A percentile compares a stretch with the other conserved stretches of the same genome.
phyloP scores from a whole-genome alignment of 2,329 filamentous ascomycete species.

The Colletotrichum spaethianum region DNA sequence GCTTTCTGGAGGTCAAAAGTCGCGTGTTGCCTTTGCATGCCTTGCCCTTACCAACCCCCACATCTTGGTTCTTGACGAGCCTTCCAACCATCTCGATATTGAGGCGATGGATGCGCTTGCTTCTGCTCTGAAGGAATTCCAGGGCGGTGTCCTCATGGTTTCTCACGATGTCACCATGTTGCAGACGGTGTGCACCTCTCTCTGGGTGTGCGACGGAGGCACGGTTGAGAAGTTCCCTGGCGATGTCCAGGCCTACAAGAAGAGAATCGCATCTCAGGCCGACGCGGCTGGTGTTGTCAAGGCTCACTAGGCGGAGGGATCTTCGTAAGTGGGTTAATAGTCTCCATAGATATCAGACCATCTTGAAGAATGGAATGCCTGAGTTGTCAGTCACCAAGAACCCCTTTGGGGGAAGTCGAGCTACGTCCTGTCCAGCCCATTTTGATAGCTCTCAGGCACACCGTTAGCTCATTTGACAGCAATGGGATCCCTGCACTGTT shows the following conservation, averaged over 20 bases:
- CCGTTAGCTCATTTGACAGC: slow-evolving; percentile 30
- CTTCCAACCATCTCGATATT: slow-evolving; percentile 98
- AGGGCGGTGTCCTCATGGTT: slow-evolving; percentile 98
- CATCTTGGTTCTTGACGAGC: slow-evolving; percentile 97
- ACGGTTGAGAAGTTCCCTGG: slow-evolving; percentile 97
- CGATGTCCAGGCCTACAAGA: slow-evolving; percentile 97
- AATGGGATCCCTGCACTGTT: slow-evolving; percentile 19
- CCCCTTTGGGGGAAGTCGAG: not conserved
- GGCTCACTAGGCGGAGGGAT: slow-evolving; percentile 60
- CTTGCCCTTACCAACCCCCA: slow-evolving; percentile 94
- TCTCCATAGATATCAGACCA: slow-evolving; percentile 7
- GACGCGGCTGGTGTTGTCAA: slow-evolving; percentile 89
- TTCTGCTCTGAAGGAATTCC: slow-evolving; percentile 85
- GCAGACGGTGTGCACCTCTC: slow-evolving; percentile 91
- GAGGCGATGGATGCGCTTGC: slow-evolving; percentile 98
- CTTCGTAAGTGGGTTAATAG: not conserved
- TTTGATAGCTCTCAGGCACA: slow-evolving; percentile 29
- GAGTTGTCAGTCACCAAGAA: not conserved
- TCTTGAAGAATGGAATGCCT: not conserved
- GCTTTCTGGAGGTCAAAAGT: slow-evolving; percentile 97
- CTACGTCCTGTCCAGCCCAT: not conserved
- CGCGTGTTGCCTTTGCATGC: slow-evolving; percentile 98
- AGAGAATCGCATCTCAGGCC: slow-evolving; percentile 91
- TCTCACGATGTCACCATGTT: slow-evolving; percentile 99
- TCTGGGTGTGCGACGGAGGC: slow-evolving; percentile 97